Evolutionary conservation across 129 eudicot species (phyloP), one percentile per base, ranked within the genome.

Genomic region (Artemisia tridentata): DNA sequence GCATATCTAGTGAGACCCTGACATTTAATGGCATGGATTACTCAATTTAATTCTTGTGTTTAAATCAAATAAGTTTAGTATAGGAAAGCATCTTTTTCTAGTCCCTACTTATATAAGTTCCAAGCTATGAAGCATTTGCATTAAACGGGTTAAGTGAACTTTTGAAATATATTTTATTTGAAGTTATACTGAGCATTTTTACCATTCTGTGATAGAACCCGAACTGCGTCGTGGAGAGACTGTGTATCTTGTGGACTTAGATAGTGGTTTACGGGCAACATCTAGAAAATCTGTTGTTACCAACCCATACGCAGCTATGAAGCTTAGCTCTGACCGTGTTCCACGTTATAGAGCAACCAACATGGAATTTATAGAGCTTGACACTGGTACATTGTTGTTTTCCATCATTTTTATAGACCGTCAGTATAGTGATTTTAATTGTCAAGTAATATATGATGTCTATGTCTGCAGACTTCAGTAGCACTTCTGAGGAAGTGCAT

Each of bases 331-430:
- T 0, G 92, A 90, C 52, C 95, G 89, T 77, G 81, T 86, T 72
- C 98, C 96, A 45, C 91, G 98, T 20, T 92, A 89, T 64, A 83
- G 98, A 82, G 96, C 96, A 73, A 92, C 84, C 73, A 92, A 92
- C 73, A 87, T 92, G 98, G 98, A 92, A 85, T 95, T 92, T 17
- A 89, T 92, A 34, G 96, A 92, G 88, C 87, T 91, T 29, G 95
- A 87, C 76, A 85, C 97, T n/a, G 96, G 96, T 88, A 76, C 41
- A 9, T 29, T 29, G 34, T 29, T 29, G 34, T 29, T 29, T 3
- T 29, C 34, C 34, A 29, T 29, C 34, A 29, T 29, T 29, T 29
- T 29, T 21, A 29, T 57, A 11, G 20, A 12, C 13, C 6, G 34
- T 29, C 34, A 29, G 5, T 29, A 29, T 29, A 29, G 34, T 29